phyloP scores from a whole-genome alignment of 257 asterid species.

The Eustoma russellianum region DNA sequence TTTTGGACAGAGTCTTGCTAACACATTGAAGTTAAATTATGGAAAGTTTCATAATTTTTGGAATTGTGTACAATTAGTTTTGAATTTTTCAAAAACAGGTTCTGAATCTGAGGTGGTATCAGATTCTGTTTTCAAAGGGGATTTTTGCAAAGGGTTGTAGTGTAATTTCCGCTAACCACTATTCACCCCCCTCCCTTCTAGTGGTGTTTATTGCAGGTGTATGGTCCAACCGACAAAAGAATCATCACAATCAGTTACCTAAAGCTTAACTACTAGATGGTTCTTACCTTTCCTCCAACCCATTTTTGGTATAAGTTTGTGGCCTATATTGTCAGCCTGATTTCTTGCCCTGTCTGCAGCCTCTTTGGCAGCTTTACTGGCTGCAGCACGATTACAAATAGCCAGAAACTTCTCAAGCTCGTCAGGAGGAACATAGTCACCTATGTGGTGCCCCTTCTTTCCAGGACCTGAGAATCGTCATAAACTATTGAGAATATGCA shows the following conservation, averaged over 20 bases:
- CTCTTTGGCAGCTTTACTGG: constrained; percentile 53
- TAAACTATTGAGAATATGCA: constrained; percentile 4
- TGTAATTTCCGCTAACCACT: no score
- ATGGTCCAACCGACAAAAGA: no score
- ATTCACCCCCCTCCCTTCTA: no score
- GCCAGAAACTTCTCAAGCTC: constrained; percentile 87
- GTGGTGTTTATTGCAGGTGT: no score
- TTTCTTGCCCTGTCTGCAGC: constrained; percentile 54
- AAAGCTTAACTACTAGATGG: neutral
- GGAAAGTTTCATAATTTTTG: no score
- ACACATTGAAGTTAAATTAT: no score
- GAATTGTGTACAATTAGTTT: no score
- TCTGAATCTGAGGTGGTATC: no score
- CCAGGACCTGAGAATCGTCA: constrained; percentile 25
- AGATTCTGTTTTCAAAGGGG: no score
- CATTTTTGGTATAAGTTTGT: constrained; percentile 77
- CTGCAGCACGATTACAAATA: constrained; percentile 54
- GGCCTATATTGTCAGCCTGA: constrained; percentile 94
- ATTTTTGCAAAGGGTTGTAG: no score
- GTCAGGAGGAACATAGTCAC: constrained; percentile 84
- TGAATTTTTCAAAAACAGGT: no score
- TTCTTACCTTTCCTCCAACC: constrained; percentile 90
- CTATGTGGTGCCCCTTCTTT: constrained; percentile 94
- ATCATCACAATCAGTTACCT: neutral
- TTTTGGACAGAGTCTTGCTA: no score